Evolutionary conservation across 2,329 filamentous ascomycete genomes (phyloP).

Genomic region (Ophiosphaerella korrae): DNA sequence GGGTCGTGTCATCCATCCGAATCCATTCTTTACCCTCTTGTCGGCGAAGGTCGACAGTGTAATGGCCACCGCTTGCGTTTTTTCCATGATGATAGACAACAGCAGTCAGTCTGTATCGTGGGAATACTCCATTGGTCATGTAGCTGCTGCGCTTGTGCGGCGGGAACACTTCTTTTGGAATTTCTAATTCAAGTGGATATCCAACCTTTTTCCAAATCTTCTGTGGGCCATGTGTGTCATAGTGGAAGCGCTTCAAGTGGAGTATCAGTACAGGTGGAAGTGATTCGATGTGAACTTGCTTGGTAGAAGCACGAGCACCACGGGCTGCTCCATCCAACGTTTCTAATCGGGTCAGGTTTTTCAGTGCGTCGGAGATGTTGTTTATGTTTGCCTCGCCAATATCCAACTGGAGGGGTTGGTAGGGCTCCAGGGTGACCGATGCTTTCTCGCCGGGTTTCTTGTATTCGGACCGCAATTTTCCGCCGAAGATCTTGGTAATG

Average conservation of each 20-base stretch:
- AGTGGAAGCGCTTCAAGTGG: conserved; percentile 96
- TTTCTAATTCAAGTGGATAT: conserved; percentile 91
- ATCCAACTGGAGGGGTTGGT: conserved; percentile 91
- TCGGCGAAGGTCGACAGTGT: conserved; percentile 94
- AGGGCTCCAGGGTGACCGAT: conserved; percentile 90
- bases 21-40: conserved; percentile 98
- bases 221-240: conserved; percentile 85
- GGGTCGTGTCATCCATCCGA: conserved; percentile 89
- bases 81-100: conserved; percentile 98
- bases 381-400: conserved; percentile 86
- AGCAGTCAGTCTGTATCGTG: conserved; percentile 83
- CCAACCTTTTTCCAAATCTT: conserved; percentile 99
- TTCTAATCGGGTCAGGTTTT: conserved; percentile 81
- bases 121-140: conserved; percentile 69
- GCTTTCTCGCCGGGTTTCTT: conserved; percentile 84
- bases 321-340: conserved; percentile 79
- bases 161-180: conserved; percentile 87
- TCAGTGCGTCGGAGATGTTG: conserved; percentile 91
- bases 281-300: conserved; percentile 92
- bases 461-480: conserved; percentile 86
- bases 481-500: conserved; percentile 92
- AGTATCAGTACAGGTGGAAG: conserved; percentile 90
- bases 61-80: conserved; percentile 93
- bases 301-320: conserved; percentile 80
- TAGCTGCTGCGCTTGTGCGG: conserved; percentile 72